Evolutionary conservation across 2,329 filamentous ascomycete genomes (phyloP).

Genomic region (Xylaria sp.): DNA sequence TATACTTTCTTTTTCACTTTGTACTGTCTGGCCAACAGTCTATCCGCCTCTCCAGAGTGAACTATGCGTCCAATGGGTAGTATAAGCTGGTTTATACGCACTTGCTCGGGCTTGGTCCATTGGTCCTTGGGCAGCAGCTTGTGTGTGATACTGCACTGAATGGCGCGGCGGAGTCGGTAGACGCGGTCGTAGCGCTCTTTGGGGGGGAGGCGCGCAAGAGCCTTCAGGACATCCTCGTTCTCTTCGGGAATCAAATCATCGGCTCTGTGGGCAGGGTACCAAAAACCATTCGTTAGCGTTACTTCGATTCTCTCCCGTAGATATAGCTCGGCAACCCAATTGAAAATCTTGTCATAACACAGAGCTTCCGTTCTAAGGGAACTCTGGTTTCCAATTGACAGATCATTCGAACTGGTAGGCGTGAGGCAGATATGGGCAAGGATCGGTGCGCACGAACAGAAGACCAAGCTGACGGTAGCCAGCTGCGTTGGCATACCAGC

Average conservation of each 20-base stretch:
- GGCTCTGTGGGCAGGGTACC: constrained; percentile 67
- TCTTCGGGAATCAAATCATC: constrained; percentile 97
- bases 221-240: constrained; percentile 84
- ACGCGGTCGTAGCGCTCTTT: constrained; percentile 96
- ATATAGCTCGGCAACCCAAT: constrained; percentile 3
- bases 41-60: not conserved
- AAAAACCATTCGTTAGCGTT: constrained; percentile 29
- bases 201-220: constrained; percentile 87
- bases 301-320: not conserved
- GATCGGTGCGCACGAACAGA: constrained; percentile 66
- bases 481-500: constrained; percentile 89
- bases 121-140: constrained; percentile 71
- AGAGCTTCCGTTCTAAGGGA: not conserved
- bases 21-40: no score
- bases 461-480: constrained; percentile 95
- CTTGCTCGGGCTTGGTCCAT: constrained; percentile 69
- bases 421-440: not conserved
- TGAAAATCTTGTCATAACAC: not conserved
- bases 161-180: constrained; percentile 94
- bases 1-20: not conserved
- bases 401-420: constrained; percentile 2
- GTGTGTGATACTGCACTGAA: constrained; percentile 77
- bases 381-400: not conserved
- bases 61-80: not conserved
- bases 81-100: constrained; percentile 45